phyloP scores from a whole-genome alignment of 192 early-diverging fungal species.

The Backusella liffmaniae region DNA sequence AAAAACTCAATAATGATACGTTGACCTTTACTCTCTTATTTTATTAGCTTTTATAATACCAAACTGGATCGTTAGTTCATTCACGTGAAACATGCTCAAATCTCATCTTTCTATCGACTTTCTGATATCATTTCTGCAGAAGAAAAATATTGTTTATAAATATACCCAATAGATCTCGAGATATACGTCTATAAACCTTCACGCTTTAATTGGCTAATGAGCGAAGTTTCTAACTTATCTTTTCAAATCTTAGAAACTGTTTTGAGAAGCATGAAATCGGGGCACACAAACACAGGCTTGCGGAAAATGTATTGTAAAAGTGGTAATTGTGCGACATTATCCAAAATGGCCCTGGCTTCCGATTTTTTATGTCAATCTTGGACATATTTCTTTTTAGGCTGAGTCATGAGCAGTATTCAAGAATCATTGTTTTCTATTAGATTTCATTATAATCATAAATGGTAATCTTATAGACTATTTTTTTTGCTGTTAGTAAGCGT shows the following conservation, averaged over 20 bases:
- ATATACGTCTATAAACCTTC: not conserved
- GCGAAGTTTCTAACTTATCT: not conserved
- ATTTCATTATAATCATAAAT: not conserved
- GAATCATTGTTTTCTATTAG: not conserved
- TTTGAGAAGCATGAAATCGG: not conserved
- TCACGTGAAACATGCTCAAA: not conserved
- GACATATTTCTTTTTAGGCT: not conserved
- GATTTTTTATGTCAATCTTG: not conserved
- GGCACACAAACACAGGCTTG: not conserved
- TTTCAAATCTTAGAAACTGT: not conserved
- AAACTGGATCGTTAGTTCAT: not conserved
- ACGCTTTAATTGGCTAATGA: not conserved
- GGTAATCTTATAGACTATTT: too few species aligned
- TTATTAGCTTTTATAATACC: not conserved
- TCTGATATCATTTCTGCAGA: not conserved
- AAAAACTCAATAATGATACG: not conserved
- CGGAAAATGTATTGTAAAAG: not conserved
- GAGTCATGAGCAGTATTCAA: not conserved
- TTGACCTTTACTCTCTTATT: not conserved
- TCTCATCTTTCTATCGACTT: not conserved
- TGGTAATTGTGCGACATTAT: not conserved
- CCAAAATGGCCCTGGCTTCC: not conserved
- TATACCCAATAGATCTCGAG: not conserved
- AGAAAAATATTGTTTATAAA: not conserved
- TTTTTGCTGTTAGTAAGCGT: not conserved